Conservation (phyloP, 2,329 filamentous ascomycete genomes). For the Didymella pomorum region DNA sequence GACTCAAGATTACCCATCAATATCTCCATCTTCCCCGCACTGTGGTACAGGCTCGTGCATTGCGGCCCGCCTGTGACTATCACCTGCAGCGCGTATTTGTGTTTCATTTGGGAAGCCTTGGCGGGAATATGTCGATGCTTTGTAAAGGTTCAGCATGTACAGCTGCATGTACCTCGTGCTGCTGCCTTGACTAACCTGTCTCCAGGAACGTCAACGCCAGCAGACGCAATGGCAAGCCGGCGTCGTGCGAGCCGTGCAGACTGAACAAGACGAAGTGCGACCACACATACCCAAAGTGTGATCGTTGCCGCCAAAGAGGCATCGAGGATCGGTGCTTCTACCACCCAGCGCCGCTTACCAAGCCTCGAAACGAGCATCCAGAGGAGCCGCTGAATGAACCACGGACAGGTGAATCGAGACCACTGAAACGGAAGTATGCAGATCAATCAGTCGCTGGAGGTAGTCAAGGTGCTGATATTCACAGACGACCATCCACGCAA, state of each 20-base stretch:
- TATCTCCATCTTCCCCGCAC: slow-evolving; percentile 9
- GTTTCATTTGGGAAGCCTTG: slow-evolving; percentile 1
- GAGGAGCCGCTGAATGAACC: slow-evolving; percentile 4
- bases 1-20: background rate
- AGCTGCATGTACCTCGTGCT: slow-evolving; percentile 9
- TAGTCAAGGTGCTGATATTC: no score
- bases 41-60: slow-evolving; percentile 13
- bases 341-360: slow-evolving; percentile 48
- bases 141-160: slow-evolving; percentile 13
- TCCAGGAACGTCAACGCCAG: slow-evolving; percentile 36
- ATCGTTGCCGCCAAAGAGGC: slow-evolving; percentile 44
- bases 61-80: background rate
- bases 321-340: slow-evolving; percentile 47
- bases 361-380: slow-evolving; percentile 24
- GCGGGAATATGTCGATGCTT: background rate
- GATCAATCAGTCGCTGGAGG: background rate
- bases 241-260: slow-evolving; percentile 46
- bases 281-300: slow-evolving; percentile 43
- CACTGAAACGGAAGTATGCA: slow-evolving; percentile 41
- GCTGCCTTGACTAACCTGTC: slow-evolving; percentile 21
- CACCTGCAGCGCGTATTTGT: background rate
- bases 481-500: slow-evolving; percentile 31
- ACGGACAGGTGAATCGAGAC: slow-evolving; percentile 26
- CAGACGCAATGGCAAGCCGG: slow-evolving; percentile 45
- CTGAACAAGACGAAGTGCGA: slow-evolving; percentile 48